These are phyloP conservation scores for Puya raimondii DNA, from an alignment of 176 grass and related monocot species.

Conservation along the genomic window DNA sequence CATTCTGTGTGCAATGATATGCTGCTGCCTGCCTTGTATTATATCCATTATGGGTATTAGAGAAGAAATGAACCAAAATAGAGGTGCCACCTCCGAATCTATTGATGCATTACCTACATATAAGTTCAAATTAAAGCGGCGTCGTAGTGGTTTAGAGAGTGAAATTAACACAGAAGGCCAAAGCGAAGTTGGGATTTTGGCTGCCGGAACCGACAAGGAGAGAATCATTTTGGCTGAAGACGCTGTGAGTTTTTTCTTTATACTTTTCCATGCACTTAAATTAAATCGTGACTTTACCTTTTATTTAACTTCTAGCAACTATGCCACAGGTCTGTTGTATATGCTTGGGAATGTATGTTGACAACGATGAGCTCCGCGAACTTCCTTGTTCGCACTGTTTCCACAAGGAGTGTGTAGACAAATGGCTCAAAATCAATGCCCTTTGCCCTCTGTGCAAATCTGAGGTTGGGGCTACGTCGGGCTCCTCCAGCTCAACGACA, in stretches of 20 bases:
- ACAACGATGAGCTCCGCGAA: constrained; percentile 87
- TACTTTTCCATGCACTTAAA: not conserved
- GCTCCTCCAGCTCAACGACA: not conserved
- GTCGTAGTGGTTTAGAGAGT: constrained; percentile 33
- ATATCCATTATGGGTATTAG: constrained; percentile 86
- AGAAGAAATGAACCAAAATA: constrained; percentile 66
- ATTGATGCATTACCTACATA: constrained; percentile 83
- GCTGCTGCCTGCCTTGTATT: constrained; percentile 86
- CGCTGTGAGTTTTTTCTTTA: constrained; percentile 41
- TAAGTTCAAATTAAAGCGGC: constrained; percentile 87
- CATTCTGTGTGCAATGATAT: constrained; percentile 87
- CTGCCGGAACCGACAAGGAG: constrained; percentile 74
- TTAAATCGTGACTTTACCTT: not conserved
- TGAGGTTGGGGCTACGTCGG: constrained; percentile 41
- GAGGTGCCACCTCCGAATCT: constrained; percentile 75
- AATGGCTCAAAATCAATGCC: constrained; percentile 96
- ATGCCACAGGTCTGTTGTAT: constrained; percentile 70
- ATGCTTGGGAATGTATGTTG: constrained; percentile 74
- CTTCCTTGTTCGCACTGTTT: constrained; percentile 88
- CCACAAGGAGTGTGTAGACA: constrained; percentile 95
- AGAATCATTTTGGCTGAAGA: constrained; percentile 71
- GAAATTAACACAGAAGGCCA: constrained; percentile 34
- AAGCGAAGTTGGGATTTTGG: constrained; percentile 58
- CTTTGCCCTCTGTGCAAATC: constrained; percentile 90
- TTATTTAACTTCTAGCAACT: not conserved